Evolutionary conservation across 768 basidiomycete genomes (phyloP).

Genomic region (Hericium rajendrae): DNA sequence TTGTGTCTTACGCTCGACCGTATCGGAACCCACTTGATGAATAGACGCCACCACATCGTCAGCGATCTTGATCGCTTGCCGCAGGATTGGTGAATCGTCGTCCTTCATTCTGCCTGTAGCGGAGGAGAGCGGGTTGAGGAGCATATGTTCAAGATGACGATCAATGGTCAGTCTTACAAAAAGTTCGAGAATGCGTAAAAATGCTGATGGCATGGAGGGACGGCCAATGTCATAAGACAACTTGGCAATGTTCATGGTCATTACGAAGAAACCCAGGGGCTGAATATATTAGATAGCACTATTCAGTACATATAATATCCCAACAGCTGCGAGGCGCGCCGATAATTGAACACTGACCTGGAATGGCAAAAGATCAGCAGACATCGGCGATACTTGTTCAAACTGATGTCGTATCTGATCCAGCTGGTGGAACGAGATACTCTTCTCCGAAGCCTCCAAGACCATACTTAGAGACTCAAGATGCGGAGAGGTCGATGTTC

Average conservation of each 20-base stretch:
- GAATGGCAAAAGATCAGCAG: not conserved
- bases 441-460: constrained; percentile 1
- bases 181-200: constrained; percentile 7
- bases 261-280: constrained; percentile 15
- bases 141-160: not conserved
- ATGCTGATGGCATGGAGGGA: not conserved
- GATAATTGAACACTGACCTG: constrained; percentile 14
- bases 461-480: constrained; percentile 5
- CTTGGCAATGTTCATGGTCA: not conserved
- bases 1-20: not conserved
- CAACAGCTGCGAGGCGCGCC: not conserved
- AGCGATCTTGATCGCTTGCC: not conserved
- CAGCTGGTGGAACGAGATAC: constrained; percentile 3
- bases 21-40: not conserved
- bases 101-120: not conserved
- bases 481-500: constrained; percentile 1
- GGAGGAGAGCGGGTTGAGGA: not conserved
- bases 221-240: not conserved
- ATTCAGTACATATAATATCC: constrained; percentile 9
- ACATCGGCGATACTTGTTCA: constrained; percentile 1
- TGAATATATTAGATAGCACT: constrained; percentile 1
- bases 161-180: constrained; percentile 7
- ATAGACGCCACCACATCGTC: not conserved
- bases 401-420: not conserved
- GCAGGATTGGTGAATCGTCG: not conserved